A percentile compares a stretch with the other conserved stretches of the same genome.
Conservation (phyloP, 2,329 filamentous ascomycete species). For the Beauveria bassiana region DNA sequence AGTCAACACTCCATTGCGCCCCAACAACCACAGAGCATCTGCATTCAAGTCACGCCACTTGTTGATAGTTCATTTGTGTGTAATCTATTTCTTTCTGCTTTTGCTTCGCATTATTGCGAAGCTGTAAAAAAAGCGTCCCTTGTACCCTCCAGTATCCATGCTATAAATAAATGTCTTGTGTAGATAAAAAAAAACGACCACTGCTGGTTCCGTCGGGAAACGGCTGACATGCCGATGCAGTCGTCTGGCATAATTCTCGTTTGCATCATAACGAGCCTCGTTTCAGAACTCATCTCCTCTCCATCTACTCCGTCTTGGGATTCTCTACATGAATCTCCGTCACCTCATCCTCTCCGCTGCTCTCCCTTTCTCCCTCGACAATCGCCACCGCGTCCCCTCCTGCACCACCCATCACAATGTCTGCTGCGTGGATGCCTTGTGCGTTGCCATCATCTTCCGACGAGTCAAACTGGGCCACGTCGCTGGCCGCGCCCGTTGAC, state of each 20-base stretch:
- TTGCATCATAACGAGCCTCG: not conserved
- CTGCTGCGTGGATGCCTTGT: slow-evolving; percentile 18
- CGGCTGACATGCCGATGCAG: not conserved
- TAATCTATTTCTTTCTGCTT: not conserved
- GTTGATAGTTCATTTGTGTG: not conserved
- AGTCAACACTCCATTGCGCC: not conserved
- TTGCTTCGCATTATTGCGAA: not conserved
- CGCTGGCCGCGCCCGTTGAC: slow-evolving; percentile 32
- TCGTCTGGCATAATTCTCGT: not conserved
- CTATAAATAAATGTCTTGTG: slow-evolving; percentile 4
- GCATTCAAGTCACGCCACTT: not conserved
- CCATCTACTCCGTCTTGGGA: slow-evolving; percentile 18
- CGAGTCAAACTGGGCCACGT: slow-evolving; percentile 35
- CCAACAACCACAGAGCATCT: not conserved
- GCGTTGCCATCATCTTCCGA: slow-evolving; percentile 26
- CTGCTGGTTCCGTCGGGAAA: not conserved
- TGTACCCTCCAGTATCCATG: slow-evolving; percentile 6
- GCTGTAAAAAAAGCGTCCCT: not conserved
- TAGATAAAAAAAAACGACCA: not conserved
- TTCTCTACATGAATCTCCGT: slow-evolving; percentile 43
- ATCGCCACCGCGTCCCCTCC: slow-evolving; percentile 29
- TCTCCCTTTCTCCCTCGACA: slow-evolving; percentile 14
- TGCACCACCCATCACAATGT: slow-evolving; percentile 13
- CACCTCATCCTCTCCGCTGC: slow-evolving; percentile 34
- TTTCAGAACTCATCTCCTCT: not conserved